These are phyloP conservation scores for Metahyphopichia silvanorum DNA, from an alignment of 805 yeast genomes.

Conservation along the genomic window DNA sequence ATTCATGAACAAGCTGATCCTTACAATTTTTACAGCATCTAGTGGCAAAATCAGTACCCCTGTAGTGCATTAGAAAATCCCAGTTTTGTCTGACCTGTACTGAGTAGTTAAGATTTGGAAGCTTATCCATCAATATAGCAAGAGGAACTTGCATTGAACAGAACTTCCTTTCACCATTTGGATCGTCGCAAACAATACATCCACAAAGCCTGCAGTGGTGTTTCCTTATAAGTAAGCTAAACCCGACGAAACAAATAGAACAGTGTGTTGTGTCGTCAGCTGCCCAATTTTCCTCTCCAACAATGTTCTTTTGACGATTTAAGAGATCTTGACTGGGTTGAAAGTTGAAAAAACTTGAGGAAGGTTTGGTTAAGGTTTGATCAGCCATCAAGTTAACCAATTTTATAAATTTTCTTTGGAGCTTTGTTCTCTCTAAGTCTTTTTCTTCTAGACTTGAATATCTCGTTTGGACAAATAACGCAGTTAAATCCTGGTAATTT, in stretches of 20 bases:
- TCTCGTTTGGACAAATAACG: constrained; percentile 40
- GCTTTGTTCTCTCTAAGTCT: constrained; percentile 50
- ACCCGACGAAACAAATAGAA: constrained; percentile 56
- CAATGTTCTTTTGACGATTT: constrained; percentile 20
- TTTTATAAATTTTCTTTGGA: constrained; percentile 59
- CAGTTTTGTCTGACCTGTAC: constrained; percentile 17
- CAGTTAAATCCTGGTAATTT: constrained; percentile 41
- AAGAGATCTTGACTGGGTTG: constrained; percentile 1
- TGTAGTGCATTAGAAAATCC: constrained; percentile 6
- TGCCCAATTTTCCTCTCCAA: constrained; percentile 63
- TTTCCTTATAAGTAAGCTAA: constrained; percentile 58
- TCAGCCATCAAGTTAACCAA: constrained; percentile 30
- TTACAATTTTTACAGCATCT: constrained; percentile 74
- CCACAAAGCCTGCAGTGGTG: constrained; percentile 96
- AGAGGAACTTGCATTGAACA: constrained; percentile 78
- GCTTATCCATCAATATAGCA: constrained; percentile 32
- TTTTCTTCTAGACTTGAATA: constrained; percentile 42
- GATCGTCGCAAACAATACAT: constrained; percentile 69
- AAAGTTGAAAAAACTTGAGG: constrained; percentile 1
- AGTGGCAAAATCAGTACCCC: constrained; percentile 10
- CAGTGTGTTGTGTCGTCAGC: constrained; percentile 49
- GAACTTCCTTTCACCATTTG: constrained; percentile 32
- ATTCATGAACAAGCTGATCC: constrained; percentile 52
- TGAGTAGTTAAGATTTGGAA: constrained; percentile 35
- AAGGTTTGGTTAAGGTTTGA: constrained; percentile 3